Conservation (phyloP, 1,284 basidiomycete species). For the Papiliotrema laurentii region DNA sequence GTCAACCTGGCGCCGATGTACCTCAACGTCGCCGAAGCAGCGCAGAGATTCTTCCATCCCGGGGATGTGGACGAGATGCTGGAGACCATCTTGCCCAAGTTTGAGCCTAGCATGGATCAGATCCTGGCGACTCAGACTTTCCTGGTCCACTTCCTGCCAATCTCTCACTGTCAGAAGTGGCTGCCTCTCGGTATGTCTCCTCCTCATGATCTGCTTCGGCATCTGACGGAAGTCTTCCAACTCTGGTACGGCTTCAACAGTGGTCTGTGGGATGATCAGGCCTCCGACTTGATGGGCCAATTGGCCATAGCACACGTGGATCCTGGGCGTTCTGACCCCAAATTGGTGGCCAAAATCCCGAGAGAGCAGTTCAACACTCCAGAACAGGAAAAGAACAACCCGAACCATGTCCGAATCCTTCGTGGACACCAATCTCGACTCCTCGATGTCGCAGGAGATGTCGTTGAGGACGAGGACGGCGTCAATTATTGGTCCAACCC, state of each 20-base stretch:
- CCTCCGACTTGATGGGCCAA: conserved; percentile 62
- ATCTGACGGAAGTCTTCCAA: conserved; percentile 56
- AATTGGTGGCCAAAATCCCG: conserved; percentile 59
- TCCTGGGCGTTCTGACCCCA: conserved; percentile 67
- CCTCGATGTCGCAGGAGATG: conserved; percentile 32
- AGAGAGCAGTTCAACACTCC: conserved; percentile 31
- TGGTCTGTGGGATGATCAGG: conserved; percentile 76
- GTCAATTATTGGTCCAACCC: conserved; percentile 39
- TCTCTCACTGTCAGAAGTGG: conserved; percentile 72
- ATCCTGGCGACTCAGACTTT: conserved; percentile 75
- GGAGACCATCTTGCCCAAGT: conserved; percentile 57
- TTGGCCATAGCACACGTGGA: conserved; percentile 70
- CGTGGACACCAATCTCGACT: conserved; percentile 30
- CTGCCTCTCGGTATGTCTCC: conserved; percentile 58
- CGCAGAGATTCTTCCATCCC: conserved; percentile 85
- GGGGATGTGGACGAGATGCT: conserved; percentile 88
- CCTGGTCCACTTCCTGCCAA: conserved; percentile 72
- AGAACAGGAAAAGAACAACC: conserved; percentile 34
- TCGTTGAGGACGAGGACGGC: conserved; percentile 56
- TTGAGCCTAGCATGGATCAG: conserved; percentile 70
- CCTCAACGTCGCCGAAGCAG: conserved; percentile 76
- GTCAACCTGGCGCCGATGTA: conserved; percentile 53
- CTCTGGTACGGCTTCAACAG: conserved; percentile 79
- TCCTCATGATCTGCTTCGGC: not conserved
- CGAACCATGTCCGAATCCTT: conserved; percentile 15